Base-by-base conservation (phyloP, 106 monocot genomes). In the Dioscorea dumetorum region DNA sequence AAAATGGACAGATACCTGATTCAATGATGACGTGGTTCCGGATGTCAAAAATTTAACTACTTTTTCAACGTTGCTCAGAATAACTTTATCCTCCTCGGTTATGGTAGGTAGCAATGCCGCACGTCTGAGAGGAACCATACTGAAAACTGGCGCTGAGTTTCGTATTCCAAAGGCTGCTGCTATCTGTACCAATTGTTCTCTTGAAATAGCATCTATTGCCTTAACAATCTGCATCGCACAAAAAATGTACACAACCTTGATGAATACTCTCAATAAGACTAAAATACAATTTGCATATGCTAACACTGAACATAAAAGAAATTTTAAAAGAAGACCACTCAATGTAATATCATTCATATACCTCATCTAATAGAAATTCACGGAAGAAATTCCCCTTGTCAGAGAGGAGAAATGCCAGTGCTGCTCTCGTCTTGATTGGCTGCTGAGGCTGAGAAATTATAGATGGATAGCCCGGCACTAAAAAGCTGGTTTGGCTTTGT, bases 361-460 rank as follows among this genome's bases (percentile, higher is more conserved):
- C 97, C 92, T 97, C 97, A 67, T 92, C 97, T 51, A 97, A 69
- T 75, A 97, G 89, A 67, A 97, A 97, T 76, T 97, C 92, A 33
- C 97, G 63, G 64, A 97, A 97, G 65, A 97, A 90, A 72, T 78
- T 85, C 22, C 97, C 97, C 75, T 81, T 89, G 9, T 92, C 92
- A 50, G 97, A 97, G 12, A 97, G 76, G 24, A 97, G 71, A 81
- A 97, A 97, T 14, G 80, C 51, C 28, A 92, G 84, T 23, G 97
- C 97, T 41, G 81, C 97, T 49, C 97, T 85, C 17, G 97, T 82
- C 84, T 85, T 77, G 33, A 91, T 28, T 32, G 89, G 92, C 75
- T 78, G 66, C 61, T 78, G 76, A 56, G 69, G 66, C 70, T 80
- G 88, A 71, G 81, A 73, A 52, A 76, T 2, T 57, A 63, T 63